phyloP scores from a whole-genome alignment of 2,329 filamentous ascomycete genomes.

The Neoscytalidium dimidiatum region DNA sequence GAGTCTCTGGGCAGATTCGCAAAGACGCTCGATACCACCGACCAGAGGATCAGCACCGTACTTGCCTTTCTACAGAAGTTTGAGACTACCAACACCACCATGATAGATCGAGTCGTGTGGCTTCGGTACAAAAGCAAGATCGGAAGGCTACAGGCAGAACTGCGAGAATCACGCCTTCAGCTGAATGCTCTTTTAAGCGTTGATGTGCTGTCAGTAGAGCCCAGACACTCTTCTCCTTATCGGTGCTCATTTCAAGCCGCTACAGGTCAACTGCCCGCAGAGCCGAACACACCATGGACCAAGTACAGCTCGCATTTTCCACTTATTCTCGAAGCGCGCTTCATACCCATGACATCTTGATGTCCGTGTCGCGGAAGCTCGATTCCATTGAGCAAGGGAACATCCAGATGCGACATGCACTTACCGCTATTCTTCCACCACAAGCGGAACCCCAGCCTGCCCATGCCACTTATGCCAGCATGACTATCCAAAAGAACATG shows the following conservation, averaged over 20 bases:
- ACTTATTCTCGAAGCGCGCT: no score
- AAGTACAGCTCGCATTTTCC: not conserved
- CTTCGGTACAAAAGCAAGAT: not conserved
- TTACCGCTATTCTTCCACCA: not conserved
- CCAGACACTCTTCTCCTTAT: no score
- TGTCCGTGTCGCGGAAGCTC: not conserved
- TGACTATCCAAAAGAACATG: not conserved
- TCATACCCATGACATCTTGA: not conserved
- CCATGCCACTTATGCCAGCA: not conserved
- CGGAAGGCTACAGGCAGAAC: not conserved
- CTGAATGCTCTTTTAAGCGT: not conserved
- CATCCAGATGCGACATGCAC: no score
- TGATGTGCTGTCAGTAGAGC: not conserved
- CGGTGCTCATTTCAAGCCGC: not conserved
- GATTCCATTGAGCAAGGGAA: not conserved
- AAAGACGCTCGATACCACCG: not conserved
- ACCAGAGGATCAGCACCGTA: not conserved
- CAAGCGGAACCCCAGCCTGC: not conserved
- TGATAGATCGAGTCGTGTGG: not conserved
- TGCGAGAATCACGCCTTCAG: not conserved
- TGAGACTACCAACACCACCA: not conserved
- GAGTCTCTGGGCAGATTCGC: not conserved
- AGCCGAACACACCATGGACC: not conserved
- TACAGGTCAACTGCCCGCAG: not conserved
- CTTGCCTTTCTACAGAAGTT: not conserved